phyloP scores from a whole-genome alignment of 192 early-diverging fungal genomes.

The Backusella australiensis region DNA sequence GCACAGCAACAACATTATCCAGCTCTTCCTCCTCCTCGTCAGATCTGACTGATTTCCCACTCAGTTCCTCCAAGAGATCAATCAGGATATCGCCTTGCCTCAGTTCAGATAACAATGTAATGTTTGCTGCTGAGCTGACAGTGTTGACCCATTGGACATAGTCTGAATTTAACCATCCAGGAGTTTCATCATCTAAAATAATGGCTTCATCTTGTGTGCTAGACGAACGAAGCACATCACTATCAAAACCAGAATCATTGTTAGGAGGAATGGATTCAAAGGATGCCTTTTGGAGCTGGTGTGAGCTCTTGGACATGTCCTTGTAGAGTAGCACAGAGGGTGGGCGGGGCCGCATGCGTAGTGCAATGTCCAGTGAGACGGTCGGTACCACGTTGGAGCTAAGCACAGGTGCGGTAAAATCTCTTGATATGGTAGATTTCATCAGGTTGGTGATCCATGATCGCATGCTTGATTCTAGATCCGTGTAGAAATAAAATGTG shows the following conservation, averaged over 20 bases:
- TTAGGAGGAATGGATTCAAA: neutral
- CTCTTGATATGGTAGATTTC: constrained; percentile 61
- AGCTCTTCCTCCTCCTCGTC: constrained; percentile 41
- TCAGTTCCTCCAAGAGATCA: constrained; percentile 43
- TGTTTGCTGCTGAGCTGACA: constrained; percentile 19
- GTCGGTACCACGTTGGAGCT: constrained; percentile 57
- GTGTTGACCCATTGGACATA: constrained; percentile 50
- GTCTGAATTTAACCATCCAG: constrained; percentile 35
- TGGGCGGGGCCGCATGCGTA: constrained; percentile 48
- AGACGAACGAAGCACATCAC: neutral
- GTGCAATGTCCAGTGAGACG: constrained; percentile 48
- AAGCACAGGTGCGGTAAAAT: constrained; percentile 50
- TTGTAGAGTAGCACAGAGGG: constrained; percentile 33
- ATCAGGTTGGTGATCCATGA: constrained; percentile 60
- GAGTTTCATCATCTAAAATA: neutral
- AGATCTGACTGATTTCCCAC: constrained; percentile 45
- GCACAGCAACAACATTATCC: constrained; percentile 47
- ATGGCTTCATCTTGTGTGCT: neutral
- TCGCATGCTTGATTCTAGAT: constrained; percentile 43
- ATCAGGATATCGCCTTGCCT: constrained; percentile 49
- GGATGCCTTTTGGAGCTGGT: neutral
- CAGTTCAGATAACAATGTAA: constrained; percentile 36
- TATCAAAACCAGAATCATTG: constrained; percentile 19
- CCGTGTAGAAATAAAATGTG: constrained; percentile 58
- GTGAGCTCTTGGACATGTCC: neutral